Evolutionary conservation across 345 rosid species (phyloP).

Genomic region (Turnera subulata): DNA sequence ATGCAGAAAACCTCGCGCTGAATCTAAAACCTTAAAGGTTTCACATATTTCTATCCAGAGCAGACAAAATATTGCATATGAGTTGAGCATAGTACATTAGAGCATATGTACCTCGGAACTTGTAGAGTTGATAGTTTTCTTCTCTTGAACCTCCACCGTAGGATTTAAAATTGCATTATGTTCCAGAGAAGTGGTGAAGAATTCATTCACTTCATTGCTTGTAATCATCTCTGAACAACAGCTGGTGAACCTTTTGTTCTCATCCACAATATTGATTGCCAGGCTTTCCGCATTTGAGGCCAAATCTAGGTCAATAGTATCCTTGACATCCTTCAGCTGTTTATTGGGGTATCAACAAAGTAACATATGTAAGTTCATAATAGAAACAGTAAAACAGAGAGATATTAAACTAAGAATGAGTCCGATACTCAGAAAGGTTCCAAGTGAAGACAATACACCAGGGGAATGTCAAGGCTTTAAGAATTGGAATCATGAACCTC

Average conservation of each 20-base stretch:
- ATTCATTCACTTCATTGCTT: conserved; percentile 28
- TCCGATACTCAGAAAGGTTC: too few species aligned
- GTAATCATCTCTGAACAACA: conserved; percentile 1
- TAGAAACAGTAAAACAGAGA: neutral
- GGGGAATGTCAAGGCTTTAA: neutral
- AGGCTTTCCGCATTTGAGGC: conserved; percentile 11
- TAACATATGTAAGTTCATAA: neutral
- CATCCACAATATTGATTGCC: conserved; percentile 4
- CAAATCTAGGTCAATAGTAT: conserved; percentile 9
- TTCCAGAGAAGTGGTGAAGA: conserved; percentile 12
- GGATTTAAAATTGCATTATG: conserved; percentile 9
- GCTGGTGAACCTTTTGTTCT: conserved; percentile 9
- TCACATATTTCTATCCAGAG: neutral
- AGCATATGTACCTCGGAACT: conserved; percentile 31
- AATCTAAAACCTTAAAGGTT: neutral
- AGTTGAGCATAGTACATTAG: conserved; percentile 9
- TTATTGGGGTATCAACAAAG: conserved; percentile 24
- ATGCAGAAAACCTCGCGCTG: neutral
- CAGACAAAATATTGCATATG: neutral
- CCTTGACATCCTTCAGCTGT: conserved; percentile 19
- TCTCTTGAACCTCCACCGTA: conserved; percentile 30
- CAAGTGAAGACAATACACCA: too few species aligned
- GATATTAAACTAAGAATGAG: neutral
- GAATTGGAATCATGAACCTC: neutral
- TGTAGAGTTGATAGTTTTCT: conserved; percentile 16